Conservation (phyloP, 2,329 filamentous ascomycete genomes). For the Xylariales sp. region DNA sequence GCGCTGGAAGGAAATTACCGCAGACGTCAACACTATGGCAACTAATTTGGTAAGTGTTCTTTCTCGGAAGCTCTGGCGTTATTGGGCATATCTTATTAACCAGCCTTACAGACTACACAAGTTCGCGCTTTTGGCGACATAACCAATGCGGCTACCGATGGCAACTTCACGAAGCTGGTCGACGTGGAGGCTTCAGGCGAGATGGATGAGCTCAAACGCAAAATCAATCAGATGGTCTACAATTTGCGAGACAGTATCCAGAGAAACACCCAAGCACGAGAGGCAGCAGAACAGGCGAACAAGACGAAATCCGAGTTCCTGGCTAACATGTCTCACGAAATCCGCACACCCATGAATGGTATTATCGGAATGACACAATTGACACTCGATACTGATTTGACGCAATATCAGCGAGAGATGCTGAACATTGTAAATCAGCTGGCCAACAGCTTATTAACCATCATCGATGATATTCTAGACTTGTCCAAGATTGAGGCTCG, state of each 20-base stretch:
- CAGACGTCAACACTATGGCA: constrained; percentile 94
- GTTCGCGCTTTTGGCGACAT: constrained; percentile 98
- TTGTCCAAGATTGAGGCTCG: constrained; percentile 90
- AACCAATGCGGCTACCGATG: constrained; percentile 96
- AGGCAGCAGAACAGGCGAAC: constrained; percentile 95
- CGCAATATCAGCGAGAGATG: constrained; percentile 97
- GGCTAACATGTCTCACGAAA: constrained; percentile 99
- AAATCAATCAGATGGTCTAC: constrained; percentile 99
- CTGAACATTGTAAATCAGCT: constrained; percentile 97
- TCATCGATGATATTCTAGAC: constrained; percentile 88
- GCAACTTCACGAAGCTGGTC: constrained; percentile 96
- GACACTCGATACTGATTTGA: constrained; percentile 93
- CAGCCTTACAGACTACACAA: constrained; percentile 82
- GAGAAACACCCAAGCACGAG: constrained; percentile 92
- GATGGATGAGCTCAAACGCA: constrained; percentile 98
- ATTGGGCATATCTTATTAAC: constrained; percentile 2
- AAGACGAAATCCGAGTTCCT: constrained; percentile 99
- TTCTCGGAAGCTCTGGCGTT: not conserved
- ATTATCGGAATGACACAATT: constrained; percentile 99
- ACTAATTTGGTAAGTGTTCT: constrained; percentile 66
- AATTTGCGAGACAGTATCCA: constrained; percentile 96
- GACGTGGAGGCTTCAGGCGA: constrained; percentile 97
- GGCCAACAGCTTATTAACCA: constrained; percentile 94
- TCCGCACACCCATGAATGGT: constrained; percentile 95
- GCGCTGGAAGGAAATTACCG: constrained; percentile 98